Evolutionary conservation across 495 filamentous ascomycete genomes (phyloP), one percentile per base, ranked within the genome.

Genomic region (Staphylotrichum tortipilum): DNA sequence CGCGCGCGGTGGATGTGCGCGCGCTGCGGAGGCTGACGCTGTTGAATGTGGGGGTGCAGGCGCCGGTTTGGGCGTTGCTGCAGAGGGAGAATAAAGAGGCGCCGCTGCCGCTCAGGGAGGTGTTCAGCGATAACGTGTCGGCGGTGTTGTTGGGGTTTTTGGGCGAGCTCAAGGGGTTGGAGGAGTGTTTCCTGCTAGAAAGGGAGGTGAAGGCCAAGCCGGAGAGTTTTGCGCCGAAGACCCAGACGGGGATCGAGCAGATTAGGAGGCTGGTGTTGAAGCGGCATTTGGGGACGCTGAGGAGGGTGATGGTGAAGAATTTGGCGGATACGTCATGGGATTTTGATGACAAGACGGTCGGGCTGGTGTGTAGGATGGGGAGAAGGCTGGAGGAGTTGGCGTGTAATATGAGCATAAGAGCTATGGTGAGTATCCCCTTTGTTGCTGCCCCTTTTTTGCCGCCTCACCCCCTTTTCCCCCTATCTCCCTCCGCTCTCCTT

Each of bases 61-160:
- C 68, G 35, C 62, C 66, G 3, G 72, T 83, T 50, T 84, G 80
- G 80, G 59, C 65, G 11, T 53, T 74, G 15, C 58, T 84, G 38
- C 61, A 64, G 18, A 72, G 69, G 41, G 63, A 78, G 49, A 78
- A 81, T 55, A 71, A 68, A 44, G 44, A 67, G 21, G 56, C 62
- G 5, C 72, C 74, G 0, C 62, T 81, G 28, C 62, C 70, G 6
- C 63, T 84, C 12, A 65, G 70, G 31, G 76, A 73, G 43, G 75
- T 84, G 22, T 73, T 76, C 54, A 83, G 78, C 3, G 80, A 84
- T 53, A 75, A 83, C 49, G 78, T 82, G 15, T 74, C 76, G 2
- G 37, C 58, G 10, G 55, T 55, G 1, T 81, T 84, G 46, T 52
- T 82, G 26, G 64, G 60, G 0, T 73, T 78, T 29, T 59, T 79